Percentiles rank a stretch among this genome's conserved stretches.
These are phyloP conservation scores for Fusarium zealandicum DNA, from an alignment of 2,329 filamentous ascomycete species.

Conservation along the genomic window DNA sequence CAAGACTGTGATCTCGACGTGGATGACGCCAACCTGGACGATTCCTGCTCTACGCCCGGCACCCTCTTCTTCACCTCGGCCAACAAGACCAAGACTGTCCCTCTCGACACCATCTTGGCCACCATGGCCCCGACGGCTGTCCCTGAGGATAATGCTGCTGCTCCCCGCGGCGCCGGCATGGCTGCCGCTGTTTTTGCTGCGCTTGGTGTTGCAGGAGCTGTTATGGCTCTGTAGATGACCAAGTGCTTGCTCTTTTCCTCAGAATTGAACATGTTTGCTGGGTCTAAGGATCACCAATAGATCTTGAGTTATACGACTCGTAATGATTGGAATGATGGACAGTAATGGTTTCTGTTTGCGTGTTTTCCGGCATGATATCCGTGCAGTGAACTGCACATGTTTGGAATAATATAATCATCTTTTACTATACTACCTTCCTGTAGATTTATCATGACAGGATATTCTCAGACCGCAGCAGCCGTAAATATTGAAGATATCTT, in stretches of 20 bases:
- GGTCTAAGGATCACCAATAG: too few relatives aligned
- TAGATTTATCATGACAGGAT: too few relatives aligned
- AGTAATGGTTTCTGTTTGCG: too few relatives aligned
- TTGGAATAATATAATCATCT: too few relatives aligned
- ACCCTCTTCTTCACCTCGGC: conserved; percentile 17
- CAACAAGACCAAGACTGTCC: conserved; percentile 18
- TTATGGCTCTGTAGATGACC: background rate
- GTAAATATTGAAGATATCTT: too few relatives aligned
- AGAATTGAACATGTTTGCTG: too few relatives aligned
- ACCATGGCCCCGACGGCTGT: background rate
- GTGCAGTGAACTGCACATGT: too few relatives aligned
- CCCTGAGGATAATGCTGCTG: background rate
- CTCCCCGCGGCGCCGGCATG: background rate
- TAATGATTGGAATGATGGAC: too few relatives aligned
- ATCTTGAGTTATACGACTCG: too few relatives aligned
- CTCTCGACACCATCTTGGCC: conserved; percentile 7
- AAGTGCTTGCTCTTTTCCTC: background rate
- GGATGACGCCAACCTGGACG: background rate
- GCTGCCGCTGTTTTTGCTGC: background rate
- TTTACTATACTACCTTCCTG: too few relatives aligned
- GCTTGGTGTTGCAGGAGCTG: background rate
- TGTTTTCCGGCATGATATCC: too few relatives aligned
- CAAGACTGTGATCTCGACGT: conserved; percentile 10
- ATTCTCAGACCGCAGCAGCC: too few relatives aligned
- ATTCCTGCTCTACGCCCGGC: conserved; percentile 10